phyloP scores from a whole-genome alignment of 768 basidiomycete species.

The Mycena pura region DNA sequence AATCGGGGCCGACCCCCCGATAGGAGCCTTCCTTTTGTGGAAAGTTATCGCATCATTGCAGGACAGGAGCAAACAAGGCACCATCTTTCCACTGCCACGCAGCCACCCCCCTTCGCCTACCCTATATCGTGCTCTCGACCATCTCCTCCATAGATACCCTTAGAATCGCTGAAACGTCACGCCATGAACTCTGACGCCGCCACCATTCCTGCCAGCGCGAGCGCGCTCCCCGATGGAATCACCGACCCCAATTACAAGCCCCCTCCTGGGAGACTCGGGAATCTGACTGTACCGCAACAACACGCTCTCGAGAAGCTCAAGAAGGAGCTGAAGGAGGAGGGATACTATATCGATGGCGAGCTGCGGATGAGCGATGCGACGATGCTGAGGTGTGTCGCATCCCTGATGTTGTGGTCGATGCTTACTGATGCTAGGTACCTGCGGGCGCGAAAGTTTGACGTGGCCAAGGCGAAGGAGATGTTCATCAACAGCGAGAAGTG shows the following conservation, averaged over 20 bases:
- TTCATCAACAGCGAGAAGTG: slow-evolving; percentile 82
- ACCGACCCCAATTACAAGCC: slow-evolving; percentile 73
- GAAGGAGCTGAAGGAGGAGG: slow-evolving; percentile 66
- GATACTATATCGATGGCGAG: slow-evolving; percentile 58
- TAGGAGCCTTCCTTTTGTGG: no score
- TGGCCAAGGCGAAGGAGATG: slow-evolving; percentile 85
- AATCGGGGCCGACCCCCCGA: no score
- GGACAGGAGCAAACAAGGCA: no score
- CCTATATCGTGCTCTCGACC: no score
- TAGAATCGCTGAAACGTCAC: no score
- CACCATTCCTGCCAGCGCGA: slow-evolving; percentile 56
- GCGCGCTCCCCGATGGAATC: slow-evolving; percentile 61
- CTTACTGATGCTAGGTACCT: slow-evolving; percentile 71
- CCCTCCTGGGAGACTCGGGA: slow-evolving; percentile 78
- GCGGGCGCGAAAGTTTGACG: slow-evolving; percentile 92
- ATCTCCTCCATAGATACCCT: no score
- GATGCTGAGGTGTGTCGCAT: slow-evolving; percentile 61
- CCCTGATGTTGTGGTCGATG: not conserved
- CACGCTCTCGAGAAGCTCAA: slow-evolving; percentile 73
- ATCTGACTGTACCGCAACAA: slow-evolving; percentile 68
- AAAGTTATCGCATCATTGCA: no score
- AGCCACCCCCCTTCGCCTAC: no score
- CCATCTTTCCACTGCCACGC: no score
- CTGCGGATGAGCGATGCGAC: slow-evolving; percentile 71
- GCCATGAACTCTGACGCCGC: not conserved